Evolutionary conservation across 176 grass and related monocot genomes (phyloP).

Genomic region (Hyparrhenia diplandra): DNA sequence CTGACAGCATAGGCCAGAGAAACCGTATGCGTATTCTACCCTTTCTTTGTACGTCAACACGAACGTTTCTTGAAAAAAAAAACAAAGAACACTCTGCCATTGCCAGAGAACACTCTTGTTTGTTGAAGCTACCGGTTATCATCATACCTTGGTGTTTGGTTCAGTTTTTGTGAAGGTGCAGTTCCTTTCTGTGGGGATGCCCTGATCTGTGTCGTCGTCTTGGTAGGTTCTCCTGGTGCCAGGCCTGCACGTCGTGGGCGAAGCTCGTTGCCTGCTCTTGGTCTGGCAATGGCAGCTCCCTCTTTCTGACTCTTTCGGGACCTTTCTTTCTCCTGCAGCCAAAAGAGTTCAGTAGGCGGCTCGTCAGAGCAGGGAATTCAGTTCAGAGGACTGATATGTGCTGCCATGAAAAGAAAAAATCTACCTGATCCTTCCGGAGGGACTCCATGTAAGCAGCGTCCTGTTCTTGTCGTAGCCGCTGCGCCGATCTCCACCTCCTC

Average conservation of each 20-base stretch:
- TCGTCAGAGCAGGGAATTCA: neutral
- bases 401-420: neutral
- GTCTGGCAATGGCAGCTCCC: conserved; percentile 19
- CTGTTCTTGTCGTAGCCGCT: conserved; percentile 45
- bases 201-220: conserved; percentile 20
- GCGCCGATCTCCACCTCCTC: conserved; percentile 44
- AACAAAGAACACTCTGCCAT: too few relatives aligned
- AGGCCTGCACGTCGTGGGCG: conserved; percentile 1
- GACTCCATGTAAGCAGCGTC: conserved; percentile 66
- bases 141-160: conserved; percentile 50
- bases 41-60: too few relatives aligned
- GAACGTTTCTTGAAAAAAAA: too few relatives aligned
- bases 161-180: conserved; percentile 35
- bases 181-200: conserved; percentile 25
- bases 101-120: neutral
- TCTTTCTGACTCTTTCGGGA: conserved; percentile 20
- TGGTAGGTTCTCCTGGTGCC: conserved; percentile 16
- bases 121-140: neutral
- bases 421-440: conserved; percentile 59
- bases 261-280: neutral
- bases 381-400: neutral
- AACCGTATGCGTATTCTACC: neutral
- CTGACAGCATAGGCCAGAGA: neutral
- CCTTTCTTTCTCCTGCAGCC: conserved; percentile 46
- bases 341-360: neutral